Evolutionary conservation across 129 eudicot genomes (phyloP).

Genomic region (Pittosporum tobira): DNA sequence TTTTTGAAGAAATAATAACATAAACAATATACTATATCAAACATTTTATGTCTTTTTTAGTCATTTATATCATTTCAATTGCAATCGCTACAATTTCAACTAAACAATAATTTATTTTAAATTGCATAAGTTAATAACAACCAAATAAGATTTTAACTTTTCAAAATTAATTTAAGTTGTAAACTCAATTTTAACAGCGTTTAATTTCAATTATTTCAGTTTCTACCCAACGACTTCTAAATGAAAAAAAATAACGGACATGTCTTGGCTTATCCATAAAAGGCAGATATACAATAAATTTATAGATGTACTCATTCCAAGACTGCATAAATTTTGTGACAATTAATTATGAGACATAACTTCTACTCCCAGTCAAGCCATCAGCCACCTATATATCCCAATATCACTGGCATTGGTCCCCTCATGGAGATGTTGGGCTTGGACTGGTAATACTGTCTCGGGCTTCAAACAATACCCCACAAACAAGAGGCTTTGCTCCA

Average conservation of each 20-base stretch:
- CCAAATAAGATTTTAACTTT: too few species aligned
- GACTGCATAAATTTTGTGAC: constrained; percentile 9
- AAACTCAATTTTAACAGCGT: too few species aligned
- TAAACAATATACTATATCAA: too few species aligned
- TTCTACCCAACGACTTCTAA: too few species aligned
- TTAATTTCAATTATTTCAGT: too few species aligned
- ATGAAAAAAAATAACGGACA: constrained; percentile 3
- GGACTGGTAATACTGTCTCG: constrained; percentile 8
- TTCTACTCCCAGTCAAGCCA: constrained; percentile 22
- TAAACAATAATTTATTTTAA: too few species aligned
- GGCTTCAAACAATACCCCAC: constrained; percentile 52
- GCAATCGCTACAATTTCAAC: too few species aligned
- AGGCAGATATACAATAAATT: constrained; percentile 17
- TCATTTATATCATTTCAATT: too few species aligned
- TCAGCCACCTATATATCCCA: constrained; percentile 7
- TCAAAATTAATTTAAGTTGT: too few species aligned
- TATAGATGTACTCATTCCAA: background rate
- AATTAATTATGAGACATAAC: background rate
- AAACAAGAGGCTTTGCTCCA: constrained; percentile 52
- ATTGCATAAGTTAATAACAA: too few species aligned
- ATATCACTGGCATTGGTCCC: background rate
- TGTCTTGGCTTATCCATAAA: constrained; percentile 35
- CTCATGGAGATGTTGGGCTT: constrained; percentile 34
- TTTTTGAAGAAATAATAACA: too few species aligned
- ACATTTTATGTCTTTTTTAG: too few species aligned